Evolutionary conservation across 352 stramenopile genomes (phyloP).

Genomic region (Globisporangium nodosum): DNA sequence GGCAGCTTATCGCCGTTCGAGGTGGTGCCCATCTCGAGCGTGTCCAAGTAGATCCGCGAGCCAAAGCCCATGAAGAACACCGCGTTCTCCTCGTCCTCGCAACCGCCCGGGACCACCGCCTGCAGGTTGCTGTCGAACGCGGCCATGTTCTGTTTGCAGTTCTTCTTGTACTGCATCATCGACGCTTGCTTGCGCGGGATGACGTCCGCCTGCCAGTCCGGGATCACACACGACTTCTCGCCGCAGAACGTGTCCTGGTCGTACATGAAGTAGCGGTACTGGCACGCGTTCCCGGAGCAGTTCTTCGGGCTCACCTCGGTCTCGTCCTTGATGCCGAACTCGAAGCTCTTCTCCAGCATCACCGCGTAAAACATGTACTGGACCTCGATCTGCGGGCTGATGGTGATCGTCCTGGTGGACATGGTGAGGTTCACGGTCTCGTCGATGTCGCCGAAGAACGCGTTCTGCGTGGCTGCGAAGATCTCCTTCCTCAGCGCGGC

Average conservation of each 20-base stretch:
- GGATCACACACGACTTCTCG: conserved; percentile 9
- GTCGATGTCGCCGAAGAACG: conserved; percentile 14
- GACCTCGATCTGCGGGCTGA: conserved; percentile 14
- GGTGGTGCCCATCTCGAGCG: conserved; percentile 2
- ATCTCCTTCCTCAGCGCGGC: conserved; percentile 8
- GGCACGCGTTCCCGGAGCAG: conserved; percentile 9
- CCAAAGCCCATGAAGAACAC: conserved; percentile 16
- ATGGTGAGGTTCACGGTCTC: not conserved
- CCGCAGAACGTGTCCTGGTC: conserved; percentile 13
- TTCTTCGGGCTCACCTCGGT: conserved; percentile 2
- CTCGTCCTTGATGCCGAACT: conserved; percentile 10
- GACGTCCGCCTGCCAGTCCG: conserved; percentile 13
- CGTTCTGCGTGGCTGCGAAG: conserved; percentile 1
- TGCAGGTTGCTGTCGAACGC: conserved; percentile 8
- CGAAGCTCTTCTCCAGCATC: conserved; percentile 7
- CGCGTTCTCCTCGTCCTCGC: conserved; percentile 9
- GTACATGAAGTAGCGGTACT: conserved; percentile 10
- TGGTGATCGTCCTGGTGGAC: not conserved
- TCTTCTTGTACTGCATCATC: conserved; percentile 20
- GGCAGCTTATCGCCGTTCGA: not conserved
- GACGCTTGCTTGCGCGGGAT: conserved; percentile 13
- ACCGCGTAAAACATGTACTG: conserved; percentile 11
- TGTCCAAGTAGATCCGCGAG: conserved; percentile 9
- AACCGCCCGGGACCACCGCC: conserved; percentile 11
- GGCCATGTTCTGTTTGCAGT: not conserved